These are phyloP conservation scores for Durio zibethinus DNA, from an alignment of 345 rosid genomes.

Conservation along the genomic window DNA sequence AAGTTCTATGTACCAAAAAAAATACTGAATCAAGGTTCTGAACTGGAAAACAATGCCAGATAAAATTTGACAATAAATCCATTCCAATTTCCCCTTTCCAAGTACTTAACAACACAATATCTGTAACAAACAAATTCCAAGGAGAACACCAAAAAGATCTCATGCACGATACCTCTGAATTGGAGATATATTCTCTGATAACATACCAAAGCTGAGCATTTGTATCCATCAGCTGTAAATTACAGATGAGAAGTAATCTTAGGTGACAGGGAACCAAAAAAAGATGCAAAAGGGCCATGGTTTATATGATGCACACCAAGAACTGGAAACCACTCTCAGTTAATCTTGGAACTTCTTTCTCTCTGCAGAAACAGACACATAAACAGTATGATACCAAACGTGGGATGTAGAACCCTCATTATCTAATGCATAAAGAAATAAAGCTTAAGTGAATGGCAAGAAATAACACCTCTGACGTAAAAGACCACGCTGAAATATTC, in stretches of 20 bases:
- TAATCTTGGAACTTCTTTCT: constrained; percentile 73
- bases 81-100: neutral
- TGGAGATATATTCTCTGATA: constrained; percentile 88
- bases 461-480: constrained; percentile 61
- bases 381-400: constrained; percentile 10
- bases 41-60: neutral
- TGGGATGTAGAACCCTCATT: constrained; percentile 16
- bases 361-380: constrained; percentile 44
- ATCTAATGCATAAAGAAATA: constrained; percentile 7
- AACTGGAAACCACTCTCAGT: constrained; percentile 97
- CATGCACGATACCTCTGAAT: constrained; percentile 68
- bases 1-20: too few relatives aligned
- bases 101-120: neutral
- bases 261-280: constrained; percentile 5
- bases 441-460: constrained; percentile 1
- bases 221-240: constrained; percentile 92
- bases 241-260: constrained; percentile 18
- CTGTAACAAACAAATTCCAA: constrained; percentile 7
- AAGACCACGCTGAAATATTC: constrained; percentile 85
- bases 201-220: constrained; percentile 98
- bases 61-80: neutral
- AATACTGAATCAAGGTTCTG: neutral
- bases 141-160: constrained; percentile 17
- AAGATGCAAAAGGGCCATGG: constrained; percentile 22
- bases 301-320: constrained; percentile 58